These are phyloP conservation scores for Scheffersomyces segobiensis DNA, from an alignment of 1,139 yeast genomes.

Conservation along the genomic window DNA sequence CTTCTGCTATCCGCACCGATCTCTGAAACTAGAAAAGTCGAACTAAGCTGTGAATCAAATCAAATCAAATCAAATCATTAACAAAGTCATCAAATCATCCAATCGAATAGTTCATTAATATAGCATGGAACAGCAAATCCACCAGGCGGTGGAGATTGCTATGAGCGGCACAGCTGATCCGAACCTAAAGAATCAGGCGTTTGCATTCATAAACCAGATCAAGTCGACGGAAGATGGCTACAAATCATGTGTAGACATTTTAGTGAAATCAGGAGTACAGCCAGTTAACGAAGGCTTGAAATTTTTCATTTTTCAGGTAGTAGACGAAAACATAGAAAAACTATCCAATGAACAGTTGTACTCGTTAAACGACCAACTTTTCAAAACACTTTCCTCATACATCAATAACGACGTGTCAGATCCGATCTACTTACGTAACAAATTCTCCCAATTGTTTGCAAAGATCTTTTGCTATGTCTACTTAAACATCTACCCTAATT, in stretches of 20 bases:
- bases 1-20: background rate
- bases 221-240: slow-evolving; percentile 80
- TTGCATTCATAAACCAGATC: slow-evolving; percentile 73
- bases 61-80: background rate
- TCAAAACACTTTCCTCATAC: slow-evolving; percentile 35
- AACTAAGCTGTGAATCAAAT: background rate
- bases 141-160: slow-evolving; percentile 91
- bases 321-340: slow-evolving; percentile 61
- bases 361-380: slow-evolving; percentile 42
- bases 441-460: slow-evolving; percentile 73
- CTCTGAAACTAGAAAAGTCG: background rate
- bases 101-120: background rate
- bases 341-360: slow-evolving; percentile 49
- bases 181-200: slow-evolving; percentile 76
- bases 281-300: slow-evolving; percentile 53
- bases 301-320: slow-evolving; percentile 81
- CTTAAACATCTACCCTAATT: slow-evolving; percentile 59
- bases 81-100: background rate
- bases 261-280: slow-evolving; percentile 31
- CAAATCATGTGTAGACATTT: slow-evolving; percentile 68
- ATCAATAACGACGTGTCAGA: slow-evolving; percentile 40
- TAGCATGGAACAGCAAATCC: slow-evolving; percentile 79
- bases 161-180: slow-evolving; percentile 75
- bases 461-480: slow-evolving; percentile 70
- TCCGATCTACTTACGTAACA: slow-evolving; percentile 71